phyloP scores from a whole-genome alignment of 345 rosid species.

The Gossypium stocksii region DNA sequence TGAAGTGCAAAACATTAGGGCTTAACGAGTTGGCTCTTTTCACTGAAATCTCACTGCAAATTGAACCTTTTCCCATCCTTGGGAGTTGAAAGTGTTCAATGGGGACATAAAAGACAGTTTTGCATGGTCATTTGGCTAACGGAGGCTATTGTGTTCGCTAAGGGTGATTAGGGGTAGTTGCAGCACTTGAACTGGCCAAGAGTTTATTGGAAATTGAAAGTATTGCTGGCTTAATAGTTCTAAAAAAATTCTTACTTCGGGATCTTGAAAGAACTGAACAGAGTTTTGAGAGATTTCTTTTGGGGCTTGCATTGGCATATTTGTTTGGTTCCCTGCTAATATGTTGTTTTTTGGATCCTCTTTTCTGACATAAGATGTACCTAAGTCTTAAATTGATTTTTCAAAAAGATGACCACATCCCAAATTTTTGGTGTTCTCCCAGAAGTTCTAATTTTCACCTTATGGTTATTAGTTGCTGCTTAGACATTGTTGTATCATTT shows the following conservation, averaged over 20 bases:
- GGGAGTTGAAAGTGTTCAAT: neutral
- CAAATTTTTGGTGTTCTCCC: neutral
- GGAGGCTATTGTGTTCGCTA: neutral
- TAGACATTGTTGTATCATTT: neutral
- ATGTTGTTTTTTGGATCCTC: neutral
- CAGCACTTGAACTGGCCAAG: neutral
- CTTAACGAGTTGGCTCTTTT: neutral
- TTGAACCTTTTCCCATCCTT: neutral
- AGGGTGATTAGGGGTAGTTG: neutral
- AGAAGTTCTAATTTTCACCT: neutral
- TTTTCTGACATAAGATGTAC: neutral
- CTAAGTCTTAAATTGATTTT: neutral
- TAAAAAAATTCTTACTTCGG: neutral
- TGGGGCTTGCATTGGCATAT: neutral
- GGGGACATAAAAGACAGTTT: neutral
- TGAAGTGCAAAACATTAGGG: neutral
- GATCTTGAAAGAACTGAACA: neutral
- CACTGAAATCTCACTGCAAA: neutral
- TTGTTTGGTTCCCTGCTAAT: neutral
- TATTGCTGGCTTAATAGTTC: neutral
- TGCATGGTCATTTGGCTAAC: neutral
- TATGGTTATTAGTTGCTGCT: constrained; percentile 4
- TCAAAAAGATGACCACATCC: neutral
- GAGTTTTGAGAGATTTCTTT: neutral
- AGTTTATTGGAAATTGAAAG: neutral